Percentiles rank a stretch among this genome's conserved stretches.
Evolutionary conservation across 176 grass and related monocot species (phyloP).

Genomic region (Phoenix dactylifera): DNA sequence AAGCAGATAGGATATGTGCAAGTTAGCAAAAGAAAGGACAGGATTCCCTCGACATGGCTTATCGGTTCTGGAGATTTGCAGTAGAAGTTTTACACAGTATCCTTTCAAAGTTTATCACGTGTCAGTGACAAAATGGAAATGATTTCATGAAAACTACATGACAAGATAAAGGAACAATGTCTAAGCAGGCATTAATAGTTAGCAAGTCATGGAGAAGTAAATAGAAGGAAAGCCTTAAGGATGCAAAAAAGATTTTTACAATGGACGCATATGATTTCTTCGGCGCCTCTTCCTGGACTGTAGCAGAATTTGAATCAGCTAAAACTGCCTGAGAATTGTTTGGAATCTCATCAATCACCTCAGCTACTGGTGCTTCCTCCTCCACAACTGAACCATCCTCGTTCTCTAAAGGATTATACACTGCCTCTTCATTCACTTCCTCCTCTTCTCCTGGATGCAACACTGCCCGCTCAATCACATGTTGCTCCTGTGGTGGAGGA

Average conservation of each 20-base stretch:
- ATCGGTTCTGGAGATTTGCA: no score
- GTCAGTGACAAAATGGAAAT: no score
- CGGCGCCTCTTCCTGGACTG: slow-evolving; percentile 38
- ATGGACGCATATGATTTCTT: slow-evolving; percentile 90
- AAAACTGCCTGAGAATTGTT: slow-evolving; percentile 18
- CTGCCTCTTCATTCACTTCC: slow-evolving; percentile 32
- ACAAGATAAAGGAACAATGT: no score
- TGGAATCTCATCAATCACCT: slow-evolving; percentile 52
- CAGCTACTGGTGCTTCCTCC: slow-evolving; percentile 44
- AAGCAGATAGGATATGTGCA: no score
- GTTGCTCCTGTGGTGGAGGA: slow-evolving; percentile 11
- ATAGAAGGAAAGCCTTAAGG: no score
- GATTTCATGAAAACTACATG: no score
- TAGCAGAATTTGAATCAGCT: slow-evolving; percentile 8
- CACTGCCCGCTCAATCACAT: slow-evolving; percentile 2
- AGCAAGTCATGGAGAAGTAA: no score
- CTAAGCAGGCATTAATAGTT: no score
- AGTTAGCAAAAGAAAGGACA: no score
- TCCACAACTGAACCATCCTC: slow-evolving; percentile 26
- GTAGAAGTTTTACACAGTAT: no score
- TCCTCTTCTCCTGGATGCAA: slow-evolving; percentile 22
- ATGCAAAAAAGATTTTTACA: slow-evolving; percentile 29
- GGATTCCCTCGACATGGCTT: no score
- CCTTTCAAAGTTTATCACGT: no score
- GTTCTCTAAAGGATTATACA: slow-evolving; percentile 50